A percentile compares a stretch with the other conserved stretches of the same genome.
Evolutionary conservation across 225 moss, liverwort and hornwort genomes (phyloP).

Genomic region (Physcomitrium patens): DNA sequence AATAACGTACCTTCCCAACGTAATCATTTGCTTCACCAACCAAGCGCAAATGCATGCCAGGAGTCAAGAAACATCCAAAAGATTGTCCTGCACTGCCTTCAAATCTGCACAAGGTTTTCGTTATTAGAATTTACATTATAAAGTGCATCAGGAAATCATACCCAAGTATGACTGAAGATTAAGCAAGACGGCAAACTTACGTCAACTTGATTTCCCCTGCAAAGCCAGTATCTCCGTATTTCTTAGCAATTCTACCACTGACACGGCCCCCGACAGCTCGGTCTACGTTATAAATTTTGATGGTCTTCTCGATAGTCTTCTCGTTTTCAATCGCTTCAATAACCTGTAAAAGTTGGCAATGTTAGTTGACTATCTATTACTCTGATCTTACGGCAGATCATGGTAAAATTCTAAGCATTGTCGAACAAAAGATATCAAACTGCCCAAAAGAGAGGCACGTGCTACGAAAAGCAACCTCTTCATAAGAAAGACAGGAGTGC

Average conservation of each 20-base stretch:
- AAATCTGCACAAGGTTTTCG: slow-evolving; percentile 57
- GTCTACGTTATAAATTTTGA: slow-evolving; percentile 83
- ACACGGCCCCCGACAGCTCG: slow-evolving; percentile 86
- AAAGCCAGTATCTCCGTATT: slow-evolving; percentile 84
- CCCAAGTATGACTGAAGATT: background rate
- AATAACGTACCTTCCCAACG: slow-evolving; percentile 89
- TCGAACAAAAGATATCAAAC: too few relatives aligned
- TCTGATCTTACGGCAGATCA: background rate
- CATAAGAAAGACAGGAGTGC: too few relatives aligned
- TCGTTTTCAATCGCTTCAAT: slow-evolving; percentile 81
- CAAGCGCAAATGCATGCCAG: slow-evolving; percentile 75
- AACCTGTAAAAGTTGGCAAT: slow-evolving; percentile 43
- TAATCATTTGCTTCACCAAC: slow-evolving; percentile 96
- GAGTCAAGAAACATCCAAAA: slow-evolving; percentile 91
- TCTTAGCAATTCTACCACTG: slow-evolving; percentile 90
- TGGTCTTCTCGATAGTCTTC: slow-evolving; percentile 55
- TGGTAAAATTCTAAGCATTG: background rate
- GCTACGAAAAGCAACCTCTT: too few relatives aligned
- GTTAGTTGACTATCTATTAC: background rate
- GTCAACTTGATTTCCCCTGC: slow-evolving; percentile 78
- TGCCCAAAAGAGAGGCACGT: too few relatives aligned
- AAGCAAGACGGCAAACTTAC: slow-evolving; percentile 44
- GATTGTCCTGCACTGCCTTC: slow-evolving; percentile 98
- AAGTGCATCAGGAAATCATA: background rate
- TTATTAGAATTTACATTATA: background rate